Evolutionary conservation across 2,329 filamentous ascomycete species (phyloP).

Genomic region (Ampelomyces quisqualis): DNA sequence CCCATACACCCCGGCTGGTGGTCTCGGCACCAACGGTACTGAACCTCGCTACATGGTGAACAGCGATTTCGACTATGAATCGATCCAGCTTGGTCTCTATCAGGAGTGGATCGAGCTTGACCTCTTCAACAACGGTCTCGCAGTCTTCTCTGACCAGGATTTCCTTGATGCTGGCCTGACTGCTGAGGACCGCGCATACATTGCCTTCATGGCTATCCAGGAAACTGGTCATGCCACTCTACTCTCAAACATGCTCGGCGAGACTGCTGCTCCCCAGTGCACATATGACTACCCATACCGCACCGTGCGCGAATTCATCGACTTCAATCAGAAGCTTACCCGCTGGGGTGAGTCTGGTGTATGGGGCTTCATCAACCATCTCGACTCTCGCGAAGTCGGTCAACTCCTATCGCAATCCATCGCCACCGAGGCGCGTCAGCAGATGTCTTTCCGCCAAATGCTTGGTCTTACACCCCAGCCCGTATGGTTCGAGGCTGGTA

Average conservation of each 20-base stretch:
- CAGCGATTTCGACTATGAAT: constrained; percentile 82
- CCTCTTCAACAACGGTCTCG: constrained; percentile 74
- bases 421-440: constrained; percentile 76
- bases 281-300: constrained; percentile 78
- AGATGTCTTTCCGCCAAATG: constrained; percentile 83
- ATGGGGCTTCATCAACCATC: constrained; percentile 76
- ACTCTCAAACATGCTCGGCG: constrained; percentile 74
- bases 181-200: constrained; percentile 67
- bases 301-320: constrained; percentile 74
- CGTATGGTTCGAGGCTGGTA: constrained; percentile 76
- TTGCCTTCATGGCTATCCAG: constrained; percentile 76
- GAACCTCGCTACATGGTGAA: constrained; percentile 73
- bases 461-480: constrained; percentile 78
- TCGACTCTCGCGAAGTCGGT: constrained; percentile 73
- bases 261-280: constrained; percentile 69
- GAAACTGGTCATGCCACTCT: constrained; percentile 77
- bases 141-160: constrained; percentile 66
- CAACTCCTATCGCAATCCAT: constrained; percentile 75
- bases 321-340: constrained; percentile 85
- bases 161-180: constrained; percentile 69
- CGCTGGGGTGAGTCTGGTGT: constrained; percentile 77
- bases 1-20: constrained; percentile 69
- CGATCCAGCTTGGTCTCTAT: constrained; percentile 71
- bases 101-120: constrained; percentile 86
- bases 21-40: constrained; percentile 75